A percentile compares a stretch with the other conserved stretches of the same genome.
These are phyloP conservation scores for Scheffersomyces insectosa DNA, from an alignment of 1,139 yeast species.

Conservation along the genomic window DNA sequence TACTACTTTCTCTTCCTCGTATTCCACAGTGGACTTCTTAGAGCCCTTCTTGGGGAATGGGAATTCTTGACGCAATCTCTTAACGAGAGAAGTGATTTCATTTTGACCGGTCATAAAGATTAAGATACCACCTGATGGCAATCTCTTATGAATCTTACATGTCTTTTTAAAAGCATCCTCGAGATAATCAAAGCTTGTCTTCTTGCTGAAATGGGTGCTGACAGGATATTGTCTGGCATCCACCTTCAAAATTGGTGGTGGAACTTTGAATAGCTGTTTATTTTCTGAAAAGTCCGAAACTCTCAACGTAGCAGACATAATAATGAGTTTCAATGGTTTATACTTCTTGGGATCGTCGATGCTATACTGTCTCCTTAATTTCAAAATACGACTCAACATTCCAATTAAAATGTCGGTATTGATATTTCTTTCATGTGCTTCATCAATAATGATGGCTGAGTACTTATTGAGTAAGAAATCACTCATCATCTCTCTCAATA, in stretches of 20 bases:
- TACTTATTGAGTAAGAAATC: slow-evolving; percentile 81
- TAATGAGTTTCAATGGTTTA: slow-evolving; percentile 66
- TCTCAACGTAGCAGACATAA: slow-evolving; percentile 95
- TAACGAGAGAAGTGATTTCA: slow-evolving; percentile 80
- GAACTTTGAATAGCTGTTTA: slow-evolving; percentile 58
- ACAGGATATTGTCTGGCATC: slow-evolving; percentile 96
- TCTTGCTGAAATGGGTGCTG: slow-evolving; percentile 82
- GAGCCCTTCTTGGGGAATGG: slow-evolving; percentile 49
- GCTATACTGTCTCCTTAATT: slow-evolving; percentile 63
- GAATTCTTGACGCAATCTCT: slow-evolving; percentile 64
- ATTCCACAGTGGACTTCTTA: slow-evolving; percentile 9
- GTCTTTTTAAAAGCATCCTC: slow-evolving; percentile 88
- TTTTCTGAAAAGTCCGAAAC: slow-evolving; percentile 93
- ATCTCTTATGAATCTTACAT: slow-evolving; percentile 77
- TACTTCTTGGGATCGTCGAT: slow-evolving; percentile 44
- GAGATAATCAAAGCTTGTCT: slow-evolving; percentile 73
- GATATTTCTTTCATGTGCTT: slow-evolving; percentile 95
- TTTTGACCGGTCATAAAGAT: slow-evolving; percentile 93
- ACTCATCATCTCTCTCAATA: slow-evolving; percentile 86
- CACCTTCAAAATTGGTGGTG: slow-evolving; percentile 91
- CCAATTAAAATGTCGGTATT: slow-evolving; percentile 96
- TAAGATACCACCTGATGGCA: slow-evolving; percentile 94
- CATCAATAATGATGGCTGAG: slow-evolving; percentile 88
- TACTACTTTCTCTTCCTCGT: slow-evolving; percentile 35
- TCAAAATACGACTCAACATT: slow-evolving; percentile 84